Conservation (phyloP, 257 asterid genomes). For the Solanum bukasovii region DNA sequence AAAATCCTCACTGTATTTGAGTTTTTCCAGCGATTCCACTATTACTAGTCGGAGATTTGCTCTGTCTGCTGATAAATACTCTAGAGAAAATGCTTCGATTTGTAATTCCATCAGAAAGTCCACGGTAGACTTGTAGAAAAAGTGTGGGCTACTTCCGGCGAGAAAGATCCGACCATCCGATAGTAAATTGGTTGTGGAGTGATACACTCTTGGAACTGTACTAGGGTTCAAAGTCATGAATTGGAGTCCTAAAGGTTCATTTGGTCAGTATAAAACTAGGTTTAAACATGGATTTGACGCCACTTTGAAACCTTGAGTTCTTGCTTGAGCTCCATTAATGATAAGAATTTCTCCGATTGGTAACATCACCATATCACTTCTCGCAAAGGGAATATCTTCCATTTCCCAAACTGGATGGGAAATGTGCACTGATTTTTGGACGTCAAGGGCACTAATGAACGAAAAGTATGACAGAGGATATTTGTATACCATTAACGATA, state of each 20-base stretch:
- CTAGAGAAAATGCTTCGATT: conserved; percentile 80
- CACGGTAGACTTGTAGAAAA: conserved; percentile 41
- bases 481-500: no score
- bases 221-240: conserved; percentile 66
- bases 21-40: conserved; percentile 45
- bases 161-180: conserved; percentile 77
- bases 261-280: conserved; percentile 70
- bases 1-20: conserved; percentile 44
- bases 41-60: conserved; percentile 50
- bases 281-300: conserved; percentile 59
- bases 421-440: not conserved
- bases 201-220: conserved; percentile 70
- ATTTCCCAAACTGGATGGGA: conserved; percentile 55
- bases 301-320: conserved; percentile 76
- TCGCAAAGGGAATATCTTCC: conserved; percentile 85
- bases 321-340: conserved; percentile 76
- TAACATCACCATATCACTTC: conserved; percentile 79
- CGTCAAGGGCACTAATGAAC: not conserved
- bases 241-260: conserved; percentile 60
- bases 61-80: conserved; percentile 51
- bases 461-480: no score
- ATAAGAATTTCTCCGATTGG: conserved; percentile 74
- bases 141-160: conserved; percentile 85
- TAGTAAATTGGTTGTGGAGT: conserved; percentile 78
- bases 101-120: conserved; percentile 73